phyloP scores from a whole-genome alignment of 106 monocot genomes.

The Iris macrosiphon region DNA sequence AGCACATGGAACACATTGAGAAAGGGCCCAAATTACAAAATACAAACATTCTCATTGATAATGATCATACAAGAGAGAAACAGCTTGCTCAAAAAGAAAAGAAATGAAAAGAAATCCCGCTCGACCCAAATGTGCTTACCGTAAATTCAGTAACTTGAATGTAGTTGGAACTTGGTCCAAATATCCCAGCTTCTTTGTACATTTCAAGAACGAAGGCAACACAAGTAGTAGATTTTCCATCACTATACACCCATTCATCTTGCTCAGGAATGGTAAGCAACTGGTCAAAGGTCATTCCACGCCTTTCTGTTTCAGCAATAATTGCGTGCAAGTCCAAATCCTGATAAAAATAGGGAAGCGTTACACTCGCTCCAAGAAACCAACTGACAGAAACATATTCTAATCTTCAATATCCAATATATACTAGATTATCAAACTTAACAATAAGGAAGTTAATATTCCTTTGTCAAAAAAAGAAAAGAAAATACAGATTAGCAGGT shows the following conservation, averaged over 20 bases:
- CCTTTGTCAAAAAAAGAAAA: no score
- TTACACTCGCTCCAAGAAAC: no score
- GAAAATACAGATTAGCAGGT: no score
- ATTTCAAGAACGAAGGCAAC: constrained; percentile 88
- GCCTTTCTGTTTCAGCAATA: constrained; percentile 70
- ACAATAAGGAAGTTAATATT: no score
- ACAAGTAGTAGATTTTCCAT: constrained; percentile 93
- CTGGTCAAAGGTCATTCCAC: constrained; percentile 84
- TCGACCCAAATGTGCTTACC: constrained; percentile 35
- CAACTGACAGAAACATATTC: constrained; percentile 1
- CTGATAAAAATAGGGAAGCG: constrained; percentile 21
- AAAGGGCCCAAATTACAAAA: no score
- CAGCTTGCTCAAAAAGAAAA: no score
- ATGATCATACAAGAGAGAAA: no score
- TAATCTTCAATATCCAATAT: background rate
- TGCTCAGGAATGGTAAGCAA: constrained; percentile 87
- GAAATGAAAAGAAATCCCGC: background rate
- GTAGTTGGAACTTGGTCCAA: constrained; percentile 55
- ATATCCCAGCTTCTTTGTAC: constrained; percentile 91
- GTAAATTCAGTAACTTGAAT: constrained; percentile 97
- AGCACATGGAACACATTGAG: no score
- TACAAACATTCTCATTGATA: no score
- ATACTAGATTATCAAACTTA: no score
- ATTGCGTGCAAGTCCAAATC: constrained; percentile 67
- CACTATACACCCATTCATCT: constrained; percentile 95